Evolutionary conservation across 2,329 filamentous ascomycete genomes (phyloP).

Genomic region (Septoria linicola): DNA sequence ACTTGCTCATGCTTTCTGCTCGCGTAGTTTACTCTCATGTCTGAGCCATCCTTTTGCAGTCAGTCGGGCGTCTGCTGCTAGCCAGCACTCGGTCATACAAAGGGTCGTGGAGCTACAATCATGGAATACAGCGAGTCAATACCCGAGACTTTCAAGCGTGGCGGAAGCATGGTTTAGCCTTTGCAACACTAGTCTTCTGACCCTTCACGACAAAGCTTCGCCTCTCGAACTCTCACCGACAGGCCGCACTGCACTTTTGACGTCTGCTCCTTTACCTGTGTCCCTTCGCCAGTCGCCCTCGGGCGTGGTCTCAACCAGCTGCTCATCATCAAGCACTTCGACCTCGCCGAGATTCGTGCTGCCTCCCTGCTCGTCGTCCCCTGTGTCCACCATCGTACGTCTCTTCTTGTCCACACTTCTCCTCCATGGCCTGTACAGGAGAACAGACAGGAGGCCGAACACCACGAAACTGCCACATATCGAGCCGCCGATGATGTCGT

Average conservation of each 20-base stretch:
- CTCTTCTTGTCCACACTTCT: conserved; percentile 50
- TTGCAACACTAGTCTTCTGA: neutral
- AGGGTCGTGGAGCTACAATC: too few species aligned
- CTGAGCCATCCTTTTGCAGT: too few species aligned
- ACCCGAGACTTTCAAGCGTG: too few species aligned
- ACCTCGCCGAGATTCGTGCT: conserved; percentile 11
- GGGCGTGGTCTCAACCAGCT: conserved; percentile 14
- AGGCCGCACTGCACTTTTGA: conserved; percentile 18
- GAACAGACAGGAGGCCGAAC: conserved; percentile 69
- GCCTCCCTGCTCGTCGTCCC: conserved; percentile 6
- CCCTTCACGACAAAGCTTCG: neutral
- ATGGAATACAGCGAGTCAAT: too few species aligned
- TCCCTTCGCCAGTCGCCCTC: conserved; percentile 10
- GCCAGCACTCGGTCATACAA: too few species aligned
- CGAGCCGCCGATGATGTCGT: conserved; percentile 78
- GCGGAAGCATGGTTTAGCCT: too few species aligned
- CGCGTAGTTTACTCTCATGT: too few species aligned
- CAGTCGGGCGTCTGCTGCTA: too few species aligned
- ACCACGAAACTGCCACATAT: conserved; percentile 85
- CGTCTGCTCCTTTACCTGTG: conserved; percentile 12
- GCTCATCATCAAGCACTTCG: conserved; percentile 17
- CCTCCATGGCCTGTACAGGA: conserved; percentile 80
- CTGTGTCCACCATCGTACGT: conserved; percentile 1
- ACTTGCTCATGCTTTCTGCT: too few species aligned
- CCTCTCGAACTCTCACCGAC: conserved; percentile 15